Evolutionary conservation across 148 eudicot genomes (phyloP).

Genomic region (Dianthus caryophyllus): DNA sequence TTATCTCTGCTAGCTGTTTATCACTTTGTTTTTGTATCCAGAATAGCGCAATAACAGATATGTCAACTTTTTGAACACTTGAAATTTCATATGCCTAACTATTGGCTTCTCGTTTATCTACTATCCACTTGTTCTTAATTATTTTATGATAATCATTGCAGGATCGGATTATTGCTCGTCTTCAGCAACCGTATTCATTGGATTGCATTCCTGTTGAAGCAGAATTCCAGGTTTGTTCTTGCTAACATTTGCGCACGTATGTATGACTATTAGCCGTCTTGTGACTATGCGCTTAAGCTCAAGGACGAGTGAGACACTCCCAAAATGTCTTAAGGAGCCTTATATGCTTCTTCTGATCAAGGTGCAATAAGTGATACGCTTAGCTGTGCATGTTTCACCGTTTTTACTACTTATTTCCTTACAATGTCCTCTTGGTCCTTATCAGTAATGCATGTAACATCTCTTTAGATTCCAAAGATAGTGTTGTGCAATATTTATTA

Average conservation of each 20-base stretch:
- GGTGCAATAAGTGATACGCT: no score
- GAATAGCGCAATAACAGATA: not conserved
- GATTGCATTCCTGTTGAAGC: slow-evolving; percentile 99
- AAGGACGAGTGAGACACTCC: no score
- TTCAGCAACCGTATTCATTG: slow-evolving; percentile 95
- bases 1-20: not conserved
- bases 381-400: no score
- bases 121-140: not conserved
- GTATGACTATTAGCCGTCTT: not conserved
- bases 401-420: no score
- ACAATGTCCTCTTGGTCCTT: no score
- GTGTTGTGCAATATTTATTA: no score
- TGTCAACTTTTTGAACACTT: not conserved
- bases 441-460: no score
- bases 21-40: not conserved
- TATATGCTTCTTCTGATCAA: no score
- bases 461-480: no score
- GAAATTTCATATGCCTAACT: not conserved
- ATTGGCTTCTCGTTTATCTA: slow-evolving; percentile 6
- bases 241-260: not conserved
- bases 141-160: slow-evolving; percentile 17
- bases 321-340: no score
- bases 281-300: no score
- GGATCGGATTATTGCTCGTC: slow-evolving; percentile 99
- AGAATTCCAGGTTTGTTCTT: slow-evolving; percentile 75